Evolutionary conservation across 768 basidiomycete species (phyloP), one percentile per base, ranked within the genome.

Genomic region (Termitomyces sp.): DNA sequence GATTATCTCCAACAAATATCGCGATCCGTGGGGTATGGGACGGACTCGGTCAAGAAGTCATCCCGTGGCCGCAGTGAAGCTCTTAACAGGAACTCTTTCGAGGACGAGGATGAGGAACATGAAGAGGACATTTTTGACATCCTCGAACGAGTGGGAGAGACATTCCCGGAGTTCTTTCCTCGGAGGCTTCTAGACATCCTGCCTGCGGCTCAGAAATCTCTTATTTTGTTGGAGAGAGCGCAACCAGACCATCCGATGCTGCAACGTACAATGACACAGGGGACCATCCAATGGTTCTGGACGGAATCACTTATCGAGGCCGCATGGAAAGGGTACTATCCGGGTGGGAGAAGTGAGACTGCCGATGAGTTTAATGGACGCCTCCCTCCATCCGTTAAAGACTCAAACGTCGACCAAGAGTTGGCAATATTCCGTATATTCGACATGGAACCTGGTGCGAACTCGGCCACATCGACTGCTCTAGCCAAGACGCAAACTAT

Each of bases 81-180:
- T n/a, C 59, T 64, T 8, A 68, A 70, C 27, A 66, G 69, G 27
- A 65, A 75, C 47, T 69, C 68, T 23, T 75, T 74, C 5, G 64
- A 66, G 2, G 74, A 75, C 43, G 74, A 70, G 14, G 74, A 72
- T 12, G 80, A 71, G 2, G 71, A 73, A 9, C 71, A 74, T 14
- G 76, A 75, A 35, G 72, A 73, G n/a, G 71, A 74, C 17, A 66
- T 75, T 12, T 73, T 76, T 16, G 73, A 77, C 10, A 66, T 72
- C 57, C 63, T 73, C 58, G 66, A 73, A 62, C 44, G 66, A 48
- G 59, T 72, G n/a, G 74, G 74, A 38, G 71, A 75, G 4, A 67
- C 70, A 7, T 86, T 84, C 61, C 91, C 92, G 0, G 69, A 69
- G 4, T 93, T 94, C 68, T 81, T 93, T 57, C 79, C 82, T 4